Conservation (phyloP, 2,329 filamentous ascomycete genomes). For the Fusarium goolgardi region DNA sequence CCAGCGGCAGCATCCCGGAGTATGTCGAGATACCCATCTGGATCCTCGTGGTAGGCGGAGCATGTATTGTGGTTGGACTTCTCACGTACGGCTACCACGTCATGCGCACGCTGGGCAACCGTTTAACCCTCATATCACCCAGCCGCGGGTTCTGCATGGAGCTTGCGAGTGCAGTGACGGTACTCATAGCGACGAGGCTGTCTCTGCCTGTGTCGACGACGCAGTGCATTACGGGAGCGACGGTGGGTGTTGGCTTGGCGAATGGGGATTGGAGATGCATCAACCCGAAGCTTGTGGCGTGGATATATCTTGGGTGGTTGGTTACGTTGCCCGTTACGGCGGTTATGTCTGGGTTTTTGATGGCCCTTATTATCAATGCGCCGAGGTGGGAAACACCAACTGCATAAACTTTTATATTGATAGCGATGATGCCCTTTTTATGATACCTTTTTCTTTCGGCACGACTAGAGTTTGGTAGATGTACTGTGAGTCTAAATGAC, state of each 20-base stretch:
- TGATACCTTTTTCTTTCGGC: slow-evolving; percentile 3
- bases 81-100: slow-evolving; percentile 73
- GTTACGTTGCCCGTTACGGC: slow-evolving; percentile 63
- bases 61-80: slow-evolving; percentile 65
- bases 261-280: slow-evolving; percentile 68
- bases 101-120: slow-evolving; percentile 72
- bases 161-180: slow-evolving; percentile 69
- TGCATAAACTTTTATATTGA: not conserved
- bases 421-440: slow-evolving; percentile 5
- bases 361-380: slow-evolving; percentile 66
- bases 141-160: slow-evolving; percentile 70
- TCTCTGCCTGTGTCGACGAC: slow-evolving; percentile 72
- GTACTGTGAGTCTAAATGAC: too few relatives aligned
- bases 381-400: slow-evolving; percentile 51
- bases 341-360: slow-evolving; percentile 62
- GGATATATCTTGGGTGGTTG: slow-evolving; percentile 66
- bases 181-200: slow-evolving; percentile 66
- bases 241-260: slow-evolving; percentile 71
- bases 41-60: slow-evolving; percentile 67
- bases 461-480: not conserved
- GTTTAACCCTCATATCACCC: slow-evolving; percentile 70
- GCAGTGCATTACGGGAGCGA: slow-evolving; percentile 73
- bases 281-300: slow-evolving; percentile 70
- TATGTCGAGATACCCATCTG: slow-evolving; percentile 67
- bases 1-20: slow-evolving; percentile 56